Percentiles rank a stretch among this genome's conserved stretches.
These are phyloP conservation scores for Alternaria viburni DNA, from an alignment of 2,329 filamentous ascomycete species.

Conservation along the genomic window DNA sequence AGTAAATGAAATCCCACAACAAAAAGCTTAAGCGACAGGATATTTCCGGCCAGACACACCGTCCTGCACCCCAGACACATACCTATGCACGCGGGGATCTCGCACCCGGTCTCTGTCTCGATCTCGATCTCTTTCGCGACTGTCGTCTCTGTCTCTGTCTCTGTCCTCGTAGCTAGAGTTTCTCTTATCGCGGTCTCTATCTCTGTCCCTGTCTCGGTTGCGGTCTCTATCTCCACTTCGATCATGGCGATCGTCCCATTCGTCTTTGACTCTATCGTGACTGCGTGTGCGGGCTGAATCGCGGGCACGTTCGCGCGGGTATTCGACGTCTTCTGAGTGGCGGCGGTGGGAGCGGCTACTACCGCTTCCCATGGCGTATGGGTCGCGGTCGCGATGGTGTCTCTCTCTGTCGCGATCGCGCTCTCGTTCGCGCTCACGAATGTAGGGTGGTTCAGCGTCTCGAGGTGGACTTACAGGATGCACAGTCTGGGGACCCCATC, in stretches of 20 bases:
- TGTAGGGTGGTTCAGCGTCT: constrained; percentile 30
- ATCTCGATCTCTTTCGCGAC: constrained; percentile 20
- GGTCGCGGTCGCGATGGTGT: constrained; percentile 18
- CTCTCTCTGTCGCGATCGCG: constrained; percentile 21
- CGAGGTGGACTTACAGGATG: constrained; percentile 26
- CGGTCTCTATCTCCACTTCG: constrained; percentile 6
- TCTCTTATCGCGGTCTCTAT: constrained; percentile 3
- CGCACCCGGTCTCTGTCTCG: constrained; percentile 21
- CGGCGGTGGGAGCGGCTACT: constrained; percentile 25
- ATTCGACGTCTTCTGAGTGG: constrained; percentile 33
- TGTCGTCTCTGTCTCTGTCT: constrained; percentile 15
- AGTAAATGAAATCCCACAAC: constrained; percentile 22
- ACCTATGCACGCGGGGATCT: constrained; percentile 38
- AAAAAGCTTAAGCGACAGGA: constrained; percentile 23
- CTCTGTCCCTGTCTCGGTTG: constrained; percentile 3
- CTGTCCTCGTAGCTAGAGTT: not conserved
- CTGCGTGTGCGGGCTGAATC: constrained; percentile 30
- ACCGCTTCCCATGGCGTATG: constrained; percentile 15
- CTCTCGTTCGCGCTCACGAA: constrained; percentile 22
- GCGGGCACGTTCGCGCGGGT: constrained; percentile 31
- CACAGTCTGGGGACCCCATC: constrained; percentile 29
- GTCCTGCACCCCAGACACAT: constrained; percentile 43
- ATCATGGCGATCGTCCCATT: constrained; percentile 30
- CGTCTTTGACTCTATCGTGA: constrained; percentile 36
- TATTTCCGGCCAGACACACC: constrained; percentile 44